Base-by-base conservation (phyloP, 169 alveolate genomes). In the Eimeria necatrix region DNA sequence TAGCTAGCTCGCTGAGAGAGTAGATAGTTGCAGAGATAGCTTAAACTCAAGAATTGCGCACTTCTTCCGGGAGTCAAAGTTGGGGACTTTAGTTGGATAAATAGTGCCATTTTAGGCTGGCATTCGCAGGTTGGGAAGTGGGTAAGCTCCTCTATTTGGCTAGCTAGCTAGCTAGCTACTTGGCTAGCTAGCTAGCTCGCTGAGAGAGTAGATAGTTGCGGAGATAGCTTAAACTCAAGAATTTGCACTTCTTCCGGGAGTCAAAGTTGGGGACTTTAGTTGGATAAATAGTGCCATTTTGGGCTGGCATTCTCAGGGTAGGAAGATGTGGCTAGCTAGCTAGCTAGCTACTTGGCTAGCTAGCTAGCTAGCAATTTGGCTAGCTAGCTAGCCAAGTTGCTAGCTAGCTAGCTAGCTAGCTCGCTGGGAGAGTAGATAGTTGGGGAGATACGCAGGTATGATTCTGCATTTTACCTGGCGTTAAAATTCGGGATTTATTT, bases 91-190 rank as follows among this genome's bases (percentile, higher is more conserved):
- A 87, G 98, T 10, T 98, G 97, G 96, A 97, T 99, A 73, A 95
- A 96, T 56, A 97, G 96, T 20, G 96, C 99, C 46, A 98, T 99
- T 53, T 97, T 99, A 73, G 99, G 99, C 24, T 98, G 99, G 98
- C 96, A 98, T 88, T 97, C 98, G 16, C 95, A 94, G 49, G 95
- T 99, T 73, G 99, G 99, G 41, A 97, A 97, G 84, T 99, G 99
- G 99, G 98, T 97, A 26, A 56, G 8, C 14, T 9, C 8, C 64
- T 14, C 64, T 8, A 8, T 56, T 56, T 56, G 8, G 20, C 64
- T 56, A 14, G 64, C 64, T 14, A 56, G 64, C 8, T 9, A 56
- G 14, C 20, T 14, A 14, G 64, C 64, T 9, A 14, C 64, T 56
- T 56, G 64, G 64, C 64, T 56, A 56, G 64, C 64, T 56, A 56